These are phyloP conservation scores for Termitomyces sp. DNA, from an alignment of 768 basidiomycete species.

Conservation along the genomic window DNA sequence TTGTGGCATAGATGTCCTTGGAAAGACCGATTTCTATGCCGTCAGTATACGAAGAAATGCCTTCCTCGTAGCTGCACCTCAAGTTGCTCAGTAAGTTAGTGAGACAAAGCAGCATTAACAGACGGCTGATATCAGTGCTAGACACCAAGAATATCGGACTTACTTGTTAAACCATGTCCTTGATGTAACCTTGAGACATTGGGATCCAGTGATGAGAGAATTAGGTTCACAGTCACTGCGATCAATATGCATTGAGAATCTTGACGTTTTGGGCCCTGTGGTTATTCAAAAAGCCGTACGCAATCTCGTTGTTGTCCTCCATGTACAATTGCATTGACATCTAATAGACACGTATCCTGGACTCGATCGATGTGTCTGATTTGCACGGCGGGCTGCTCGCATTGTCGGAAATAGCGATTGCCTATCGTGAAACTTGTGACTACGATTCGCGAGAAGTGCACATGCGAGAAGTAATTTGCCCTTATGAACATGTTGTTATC, in stretches of 20 bases:
- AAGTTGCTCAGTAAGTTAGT: conserved; percentile 73
- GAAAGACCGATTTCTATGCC: conserved; percentile 92
- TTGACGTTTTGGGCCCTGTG: conserved; percentile 43
- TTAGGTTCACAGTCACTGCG: conserved; percentile 73
- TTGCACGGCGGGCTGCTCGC: conserved; percentile 80
- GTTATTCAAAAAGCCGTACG: conserved; percentile 47
- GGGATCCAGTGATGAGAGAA: conserved; percentile 79
- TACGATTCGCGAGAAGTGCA: conserved; percentile 26
- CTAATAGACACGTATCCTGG: conserved; percentile 47
- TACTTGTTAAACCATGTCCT: conserved; percentile 69
- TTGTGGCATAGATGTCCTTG: conserved; percentile 90
- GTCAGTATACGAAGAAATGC: conserved; percentile 82
- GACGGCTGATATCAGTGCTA: conserved; percentile 23
- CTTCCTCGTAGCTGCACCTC: conserved; percentile 78
- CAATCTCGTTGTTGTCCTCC: background rate
- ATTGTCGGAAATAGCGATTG: conserved; percentile 67
- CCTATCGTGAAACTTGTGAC: conserved; percentile 33
- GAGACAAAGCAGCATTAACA: background rate
- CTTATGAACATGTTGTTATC: background rate
- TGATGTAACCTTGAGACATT: conserved; percentile 75
- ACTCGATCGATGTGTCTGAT: conserved; percentile 60
- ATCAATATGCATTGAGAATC: conserved; percentile 58
- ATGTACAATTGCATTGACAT: background rate
- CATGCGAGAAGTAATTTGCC: conserved; percentile 40
- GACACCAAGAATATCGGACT: conserved; percentile 71